Conservation (phyloP, 163 green algal species). For the Prototheca cutis region DNA sequence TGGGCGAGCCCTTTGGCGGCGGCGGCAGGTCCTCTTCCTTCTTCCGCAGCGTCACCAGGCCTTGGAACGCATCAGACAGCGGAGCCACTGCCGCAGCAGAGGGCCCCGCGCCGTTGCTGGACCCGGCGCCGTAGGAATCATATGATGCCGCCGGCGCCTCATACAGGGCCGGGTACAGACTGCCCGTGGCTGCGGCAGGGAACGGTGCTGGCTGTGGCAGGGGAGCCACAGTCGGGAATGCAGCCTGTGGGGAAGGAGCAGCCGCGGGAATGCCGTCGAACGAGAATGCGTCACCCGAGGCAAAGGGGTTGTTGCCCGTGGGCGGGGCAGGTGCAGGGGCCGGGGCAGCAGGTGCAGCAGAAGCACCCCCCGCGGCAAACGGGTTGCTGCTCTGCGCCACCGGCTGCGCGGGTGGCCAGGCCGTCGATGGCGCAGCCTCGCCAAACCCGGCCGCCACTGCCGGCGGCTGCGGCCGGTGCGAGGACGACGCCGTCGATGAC, state of each 20-base stretch:
- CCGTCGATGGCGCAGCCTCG: background rate
- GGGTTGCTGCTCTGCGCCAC: background rate
- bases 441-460: background rate
- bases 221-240: too few species aligned
- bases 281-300: background rate
- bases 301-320: background rate
- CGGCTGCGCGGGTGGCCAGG: background rate
- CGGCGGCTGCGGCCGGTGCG: background rate
- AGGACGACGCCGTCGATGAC: background rate
- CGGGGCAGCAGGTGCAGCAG: too few species aligned
- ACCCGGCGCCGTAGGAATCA: background rate
- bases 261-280: too few species aligned
- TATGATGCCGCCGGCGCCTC: too few species aligned
- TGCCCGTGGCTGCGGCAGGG: background rate
- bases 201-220: too few species aligned
- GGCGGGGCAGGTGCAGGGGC: too few species aligned
- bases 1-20: slow-evolving; percentile 1
- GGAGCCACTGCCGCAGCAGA: too few species aligned
- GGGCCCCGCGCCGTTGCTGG: background rate
- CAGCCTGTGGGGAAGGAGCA: too few species aligned
- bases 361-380: background rate
- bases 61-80: slow-evolving; percentile 8
- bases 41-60: slow-evolving; percentile 3
- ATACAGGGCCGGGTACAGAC: background rate
- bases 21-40: slow-evolving; percentile 13